These are phyloP conservation scores for Arxiozyma slooffiae DNA, from an alignment of 1,139 yeast species.

Conservation along the genomic window DNA sequence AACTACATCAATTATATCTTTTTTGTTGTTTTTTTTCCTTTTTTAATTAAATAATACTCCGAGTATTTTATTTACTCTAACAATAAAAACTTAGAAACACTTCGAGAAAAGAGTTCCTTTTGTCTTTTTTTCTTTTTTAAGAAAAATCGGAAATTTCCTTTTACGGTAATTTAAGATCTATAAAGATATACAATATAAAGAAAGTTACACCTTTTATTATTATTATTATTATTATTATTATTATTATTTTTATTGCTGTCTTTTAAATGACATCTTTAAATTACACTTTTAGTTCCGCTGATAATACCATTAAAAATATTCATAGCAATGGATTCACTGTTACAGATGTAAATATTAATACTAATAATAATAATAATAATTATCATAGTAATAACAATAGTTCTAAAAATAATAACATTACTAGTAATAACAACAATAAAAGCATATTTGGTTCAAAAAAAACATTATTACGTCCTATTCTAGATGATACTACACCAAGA, in stretches of 20 bases:
- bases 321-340: neutral
- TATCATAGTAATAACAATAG: neutral
- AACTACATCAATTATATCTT: too few relatives aligned
- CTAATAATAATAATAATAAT: conserved; percentile 1
- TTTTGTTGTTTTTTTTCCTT: too few relatives aligned
- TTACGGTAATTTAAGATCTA: neutral
- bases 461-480: conserved; percentile 5
- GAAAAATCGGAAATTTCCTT: neutral
- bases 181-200: neutral
- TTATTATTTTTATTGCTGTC: too few relatives aligned
- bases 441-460: conserved; percentile 1
- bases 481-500: neutral
- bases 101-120: too few relatives aligned
- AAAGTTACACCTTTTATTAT: too few relatives aligned
- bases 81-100: too few relatives aligned
- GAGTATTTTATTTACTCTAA: too few relatives aligned
- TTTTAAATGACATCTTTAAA: neutral
- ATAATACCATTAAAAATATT: neutral
- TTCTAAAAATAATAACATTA: neutral
- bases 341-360: too few relatives aligned
- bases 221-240: too few relatives aligned
- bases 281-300: neutral
- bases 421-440: neutral
- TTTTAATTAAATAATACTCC: too few relatives aligned
- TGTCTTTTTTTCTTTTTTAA: neutral